phyloP scores from a whole-genome alignment of 2,329 filamentous ascomycete species.

The Dendrostoma leiphaemia region DNA sequence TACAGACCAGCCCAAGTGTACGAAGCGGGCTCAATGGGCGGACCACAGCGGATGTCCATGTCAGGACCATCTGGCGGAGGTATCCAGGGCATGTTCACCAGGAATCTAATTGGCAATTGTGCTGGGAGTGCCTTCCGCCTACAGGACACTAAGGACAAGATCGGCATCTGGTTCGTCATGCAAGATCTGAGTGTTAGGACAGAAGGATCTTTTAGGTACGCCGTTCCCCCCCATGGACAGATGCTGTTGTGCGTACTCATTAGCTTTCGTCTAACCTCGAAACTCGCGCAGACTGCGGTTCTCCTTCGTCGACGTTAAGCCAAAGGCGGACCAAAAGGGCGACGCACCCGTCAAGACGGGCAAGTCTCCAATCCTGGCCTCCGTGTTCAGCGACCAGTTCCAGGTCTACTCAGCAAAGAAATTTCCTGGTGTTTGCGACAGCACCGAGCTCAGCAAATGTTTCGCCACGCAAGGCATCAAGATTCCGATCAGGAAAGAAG shows the following conservation, averaged over 20 bases:
- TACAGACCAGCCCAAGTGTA: constrained; percentile 32
- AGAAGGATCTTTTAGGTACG: constrained; percentile 84
- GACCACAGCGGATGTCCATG: constrained; percentile 33
- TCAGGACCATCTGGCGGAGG: constrained; percentile 51
- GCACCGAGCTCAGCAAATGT: constrained; percentile 83
- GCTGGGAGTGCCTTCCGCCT: constrained; percentile 85
- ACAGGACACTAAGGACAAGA: constrained; percentile 73
- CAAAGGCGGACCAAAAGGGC: constrained; percentile 12
- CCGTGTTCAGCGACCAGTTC: constrained; percentile 84
- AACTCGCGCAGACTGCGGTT: constrained; percentile 51
- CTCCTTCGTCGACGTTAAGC: constrained; percentile 78
- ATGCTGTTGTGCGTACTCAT: too few species aligned
- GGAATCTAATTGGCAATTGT: constrained; percentile 91
- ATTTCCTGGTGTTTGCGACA: constrained; percentile 95
- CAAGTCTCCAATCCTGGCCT: constrained; percentile 78
- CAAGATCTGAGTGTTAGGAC: constrained; percentile 94
- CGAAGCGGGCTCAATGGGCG: constrained; percentile 29
- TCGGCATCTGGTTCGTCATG: constrained; percentile 94
- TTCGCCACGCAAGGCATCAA: constrained; percentile 95
- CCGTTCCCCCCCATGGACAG: too few species aligned
- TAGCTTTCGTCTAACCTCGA: too few species aligned
- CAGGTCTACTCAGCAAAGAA: constrained; percentile 97
- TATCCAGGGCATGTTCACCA: constrained; percentile 75
- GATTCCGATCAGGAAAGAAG: constrained; percentile 92
- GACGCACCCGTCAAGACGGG: constrained; percentile 62